These are phyloP conservation scores for Mortierella sp. DNA, from an alignment of 371 early-diverging fungal genomes.

Conservation along the genomic window DNA sequence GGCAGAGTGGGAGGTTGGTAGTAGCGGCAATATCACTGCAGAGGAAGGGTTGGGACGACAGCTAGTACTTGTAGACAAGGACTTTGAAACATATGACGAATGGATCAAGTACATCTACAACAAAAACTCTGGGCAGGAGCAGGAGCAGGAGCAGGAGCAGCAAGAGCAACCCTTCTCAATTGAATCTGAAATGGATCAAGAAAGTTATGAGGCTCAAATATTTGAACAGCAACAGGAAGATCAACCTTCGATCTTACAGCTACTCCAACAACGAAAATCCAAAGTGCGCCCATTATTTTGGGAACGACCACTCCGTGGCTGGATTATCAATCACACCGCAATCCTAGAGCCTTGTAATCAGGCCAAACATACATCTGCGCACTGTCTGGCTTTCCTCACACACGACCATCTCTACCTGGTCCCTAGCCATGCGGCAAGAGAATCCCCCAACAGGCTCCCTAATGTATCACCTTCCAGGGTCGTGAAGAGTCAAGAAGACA, in stretches of 20 bases:
- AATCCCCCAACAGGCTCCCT: conserved; percentile 13
- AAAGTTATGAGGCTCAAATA: not conserved
- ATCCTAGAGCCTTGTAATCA: conserved; percentile 34
- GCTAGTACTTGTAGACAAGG: not conserved
- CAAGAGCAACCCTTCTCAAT: not conserved
- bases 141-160: conserved; percentile 1
- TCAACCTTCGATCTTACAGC: not conserved
- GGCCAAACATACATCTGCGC: conserved; percentile 22
- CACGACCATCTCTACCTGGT: conserved; percentile 39
- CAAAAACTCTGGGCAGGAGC: conserved; percentile 33
- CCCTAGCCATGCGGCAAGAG: conserved; percentile 22
- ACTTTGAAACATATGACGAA: conserved; percentile 38
- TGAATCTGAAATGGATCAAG: not conserved
- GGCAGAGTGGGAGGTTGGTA: not conserved
- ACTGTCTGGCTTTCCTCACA: conserved; percentile 36
- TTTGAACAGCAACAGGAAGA: not conserved
- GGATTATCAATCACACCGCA: conserved; percentile 43
- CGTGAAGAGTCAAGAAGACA: not conserved
- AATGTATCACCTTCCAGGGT: not conserved
- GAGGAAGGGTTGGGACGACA: conserved; percentile 7
- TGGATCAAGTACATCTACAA: conserved; percentile 31
- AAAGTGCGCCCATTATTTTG: conserved; percentile 27
- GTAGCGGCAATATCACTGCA: not conserved
- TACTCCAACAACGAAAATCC: conserved; percentile 1
- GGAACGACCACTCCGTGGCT: conserved; percentile 43